Conservation (phyloP, 2,329 filamentous ascomycete species). For the Paracoccidioides lutzii region DNA sequence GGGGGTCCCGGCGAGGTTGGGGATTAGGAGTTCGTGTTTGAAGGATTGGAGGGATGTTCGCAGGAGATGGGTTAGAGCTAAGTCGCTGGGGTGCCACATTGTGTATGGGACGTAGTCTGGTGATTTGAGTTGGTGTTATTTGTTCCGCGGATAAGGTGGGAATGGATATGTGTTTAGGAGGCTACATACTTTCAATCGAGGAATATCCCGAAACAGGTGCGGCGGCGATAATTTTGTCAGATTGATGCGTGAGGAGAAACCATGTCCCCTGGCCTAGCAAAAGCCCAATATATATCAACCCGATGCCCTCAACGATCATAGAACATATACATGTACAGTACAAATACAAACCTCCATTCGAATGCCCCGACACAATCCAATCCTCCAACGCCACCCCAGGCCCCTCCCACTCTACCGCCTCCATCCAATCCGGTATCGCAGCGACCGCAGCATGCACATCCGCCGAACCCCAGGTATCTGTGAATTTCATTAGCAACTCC, state of each 20-base stretch:
- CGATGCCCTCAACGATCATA: background rate
- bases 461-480: conserved; percentile 42
- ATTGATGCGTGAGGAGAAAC: conserved; percentile 43
- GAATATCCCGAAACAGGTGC: conserved; percentile 47
- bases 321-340: background rate
- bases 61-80: conserved; percentile 36
- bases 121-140: conserved; percentile 3
- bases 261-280: conserved; percentile 41
- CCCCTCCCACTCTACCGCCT: conserved; percentile 36
- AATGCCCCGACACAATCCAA: conserved; percentile 46
- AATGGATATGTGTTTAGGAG: background rate
- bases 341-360: conserved; percentile 38
- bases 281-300: background rate
- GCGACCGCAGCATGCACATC: conserved; percentile 42
- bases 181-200: conserved; percentile 37
- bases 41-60: conserved; percentile 40
- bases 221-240: conserved; percentile 44
- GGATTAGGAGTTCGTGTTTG: conserved; percentile 42
- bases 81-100: conserved; percentile 43
- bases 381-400: conserved; percentile 32
- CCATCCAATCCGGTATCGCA: conserved; percentile 40
- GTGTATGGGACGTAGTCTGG: conserved; percentile 45
- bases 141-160: background rate
- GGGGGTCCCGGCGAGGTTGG: conserved; percentile 40
- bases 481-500: background rate